A percentile compares a stretch with the other conserved stretches of the same genome.
phyloP scores from a whole-genome alignment of 768 basidiomycete species.

The Multifurca ochricompacta region DNA sequence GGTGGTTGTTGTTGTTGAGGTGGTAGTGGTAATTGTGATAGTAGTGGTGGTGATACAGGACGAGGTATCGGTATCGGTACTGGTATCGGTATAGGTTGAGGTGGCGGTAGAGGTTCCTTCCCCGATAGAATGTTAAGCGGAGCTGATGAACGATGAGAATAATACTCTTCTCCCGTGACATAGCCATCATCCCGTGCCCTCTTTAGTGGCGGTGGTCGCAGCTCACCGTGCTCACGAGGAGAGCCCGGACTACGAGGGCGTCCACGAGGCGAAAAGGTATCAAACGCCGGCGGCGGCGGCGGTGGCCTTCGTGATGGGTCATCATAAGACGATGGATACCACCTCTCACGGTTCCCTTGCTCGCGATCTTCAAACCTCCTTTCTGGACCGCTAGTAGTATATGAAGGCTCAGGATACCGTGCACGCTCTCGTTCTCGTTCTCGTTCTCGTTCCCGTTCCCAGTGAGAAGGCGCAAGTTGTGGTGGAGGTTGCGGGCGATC shows the following conservation, averaged over 20 bases:
- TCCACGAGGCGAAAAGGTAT: slow-evolving; percentile 3
- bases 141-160: not conserved
- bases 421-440: not conserved
- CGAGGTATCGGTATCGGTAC: slow-evolving; percentile 13
- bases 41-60: not conserved
- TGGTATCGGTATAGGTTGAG: not conserved
- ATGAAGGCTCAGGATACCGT: slow-evolving; percentile 11
- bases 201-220: slow-evolving; percentile 17
- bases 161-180: slow-evolving; percentile 1
- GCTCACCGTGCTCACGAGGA: slow-evolving; percentile 1
- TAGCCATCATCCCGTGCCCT: slow-evolving; percentile 18
- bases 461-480: not conserved
- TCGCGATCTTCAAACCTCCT: slow-evolving; percentile 11
- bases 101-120: not conserved
- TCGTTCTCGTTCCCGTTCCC: no score
- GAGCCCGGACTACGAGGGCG: slow-evolving; percentile 19
- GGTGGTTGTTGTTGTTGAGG: no score
- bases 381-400: not conserved
- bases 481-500: not conserved
- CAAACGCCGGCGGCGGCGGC: not conserved
- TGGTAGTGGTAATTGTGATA: no score
- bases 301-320: slow-evolving; percentile 1
- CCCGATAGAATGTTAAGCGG: not conserved
- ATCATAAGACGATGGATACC: slow-evolving; percentile 2
- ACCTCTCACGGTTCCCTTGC: slow-evolving; percentile 12